Evolutionary conservation across 2,329 filamentous ascomycete genomes (phyloP).

Genomic region (Diaporthe vexans): DNA sequence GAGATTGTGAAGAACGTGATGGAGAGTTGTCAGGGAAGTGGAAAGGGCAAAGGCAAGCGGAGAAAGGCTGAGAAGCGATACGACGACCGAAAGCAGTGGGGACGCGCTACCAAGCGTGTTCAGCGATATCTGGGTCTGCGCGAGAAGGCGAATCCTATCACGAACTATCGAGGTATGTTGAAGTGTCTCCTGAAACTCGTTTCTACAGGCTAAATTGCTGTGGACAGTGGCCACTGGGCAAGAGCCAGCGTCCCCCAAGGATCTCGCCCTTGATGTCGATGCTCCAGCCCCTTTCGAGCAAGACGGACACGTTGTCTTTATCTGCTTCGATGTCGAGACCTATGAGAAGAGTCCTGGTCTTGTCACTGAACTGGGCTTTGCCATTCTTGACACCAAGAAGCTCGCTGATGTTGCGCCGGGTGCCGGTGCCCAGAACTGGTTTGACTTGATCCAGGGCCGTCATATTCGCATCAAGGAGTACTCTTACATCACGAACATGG

Average conservation of each 20-base stretch:
- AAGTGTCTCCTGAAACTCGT: not conserved
- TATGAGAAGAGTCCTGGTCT: conserved; percentile 76
- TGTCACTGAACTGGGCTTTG: conserved; percentile 89
- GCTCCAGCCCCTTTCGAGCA: conserved; percentile 60
- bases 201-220: not conserved
- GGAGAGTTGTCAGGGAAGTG: conserved; percentile 41
- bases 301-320: conserved; percentile 74
- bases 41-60: conserved; percentile 53
- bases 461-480: conserved; percentile 86
- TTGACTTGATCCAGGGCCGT: conserved; percentile 72
- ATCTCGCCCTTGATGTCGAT: conserved; percentile 56
- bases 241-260: conserved; percentile 20
- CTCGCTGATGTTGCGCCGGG: conserved; percentile 72
- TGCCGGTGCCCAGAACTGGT: conserved; percentile 75
- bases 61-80: conserved; percentile 64
- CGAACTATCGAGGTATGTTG: conserved; percentile 31
- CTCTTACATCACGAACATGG: conserved; percentile 72
- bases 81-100: conserved; percentile 64
- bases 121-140: conserved; percentile 81
- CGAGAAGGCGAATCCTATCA: conserved; percentile 44
- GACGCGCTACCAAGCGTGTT: conserved; percentile 70
- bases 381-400: conserved; percentile 79
- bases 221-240: conserved; percentile 33
- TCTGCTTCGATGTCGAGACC: conserved; percentile 87
- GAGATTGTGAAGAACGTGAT: conserved; percentile 57